Base-by-base conservation (phyloP, 257 asterid genomes). In the Solanum verrucosum region DNA sequence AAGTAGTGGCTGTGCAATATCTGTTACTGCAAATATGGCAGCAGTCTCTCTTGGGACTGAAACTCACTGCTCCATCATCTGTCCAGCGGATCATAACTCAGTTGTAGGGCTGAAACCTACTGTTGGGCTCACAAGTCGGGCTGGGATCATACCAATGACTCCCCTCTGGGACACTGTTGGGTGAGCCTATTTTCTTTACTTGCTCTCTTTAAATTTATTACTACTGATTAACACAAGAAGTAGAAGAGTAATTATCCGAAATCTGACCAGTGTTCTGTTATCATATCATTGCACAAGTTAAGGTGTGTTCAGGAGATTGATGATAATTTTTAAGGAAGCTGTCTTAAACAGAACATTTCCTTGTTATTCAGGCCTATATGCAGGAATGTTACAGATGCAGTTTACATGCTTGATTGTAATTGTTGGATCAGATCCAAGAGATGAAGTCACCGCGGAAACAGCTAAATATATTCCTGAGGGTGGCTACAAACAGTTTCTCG, bases 101-200 rank as follows among this genome's bases (percentile, higher is more conserved):
- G 96, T 95, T 3, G 96, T 95, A 9, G 96, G 98, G 7, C 77
- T 95, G 87, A 95, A 94, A 88, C 96, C 98, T 23, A 94, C 98
- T 0, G 94, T 92, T 27, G 98, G 98, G 63, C 93, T 95, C 89
- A 93, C 95, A 0, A 94, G 95, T 70, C 92, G 95, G 72, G 93
- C 95, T 1, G 98, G 98, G 33, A 94, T 94, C 9, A 90, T 95
- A 82, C 98, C 96, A 0, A 90, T 94, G 87, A 67, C 96, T 0
- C 94, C 95, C 7, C 92, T 93, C 15, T 94, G 92, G 92, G 98
- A 95, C 88, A 93, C 94, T 13, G 88, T 94, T 2, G 96, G 98
- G 97, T 93, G 89, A 87, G 44, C 12, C 40, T 46, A 81, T 49
- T 81, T 46, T 3, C 15, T 9, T 81, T 46, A 4, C 10, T 10